Evolutionary conservation across 1,284 basidiomycete genomes (phyloP), one percentile per base, ranked within the genome.

Genomic region (Austroboletus niveus): DNA sequence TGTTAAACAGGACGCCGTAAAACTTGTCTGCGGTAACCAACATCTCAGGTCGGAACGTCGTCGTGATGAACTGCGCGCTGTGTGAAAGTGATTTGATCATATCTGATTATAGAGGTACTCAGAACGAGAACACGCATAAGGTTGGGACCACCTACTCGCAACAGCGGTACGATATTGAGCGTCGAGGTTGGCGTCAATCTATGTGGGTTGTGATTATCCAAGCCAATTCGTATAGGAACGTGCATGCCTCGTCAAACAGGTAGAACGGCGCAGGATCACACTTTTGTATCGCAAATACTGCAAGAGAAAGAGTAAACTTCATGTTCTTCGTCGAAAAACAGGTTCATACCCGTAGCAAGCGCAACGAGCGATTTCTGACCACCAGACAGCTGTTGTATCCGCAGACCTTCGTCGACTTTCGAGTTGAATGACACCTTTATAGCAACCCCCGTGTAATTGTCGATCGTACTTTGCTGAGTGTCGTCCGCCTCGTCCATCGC

Each of bases 181-280:
- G 63, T 99, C 97, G 48, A 99, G 79, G 63, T 98, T 98, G 47
- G 96, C 96, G 63, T 99, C 96, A 65, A 98, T 98, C 86, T 89
- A 49, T 57, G 8, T 35, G 2, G 43, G 20, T 39, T 17, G 42
- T 53, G 3, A 59, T 40, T 41, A 20, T 14, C 12, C 6, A 3
- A 49, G 24, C 20, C 42, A 5, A 27, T 31, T 15, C 49, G 38
- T 17, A 22, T 11, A 5, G 20, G 10, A 47, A 47, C 24, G 40
- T 44, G 8, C 69, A 35, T 60, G 87, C 87, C 79, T 99, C 97
- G 69, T 99, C 97, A 66, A 99, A 99, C n/a, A 99, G 79, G 72
- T 99, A 99, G 76, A 99, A 99, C 1, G 97, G 97, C 1, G 97
- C 97, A 1, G 97, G 97, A 66, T 99, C 97, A 69, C 95, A 98